Evolutionary conservation across 225 moss, liverwort and hornwort genomes (phyloP).

Genomic region (Sphagnum contortum): DNA sequence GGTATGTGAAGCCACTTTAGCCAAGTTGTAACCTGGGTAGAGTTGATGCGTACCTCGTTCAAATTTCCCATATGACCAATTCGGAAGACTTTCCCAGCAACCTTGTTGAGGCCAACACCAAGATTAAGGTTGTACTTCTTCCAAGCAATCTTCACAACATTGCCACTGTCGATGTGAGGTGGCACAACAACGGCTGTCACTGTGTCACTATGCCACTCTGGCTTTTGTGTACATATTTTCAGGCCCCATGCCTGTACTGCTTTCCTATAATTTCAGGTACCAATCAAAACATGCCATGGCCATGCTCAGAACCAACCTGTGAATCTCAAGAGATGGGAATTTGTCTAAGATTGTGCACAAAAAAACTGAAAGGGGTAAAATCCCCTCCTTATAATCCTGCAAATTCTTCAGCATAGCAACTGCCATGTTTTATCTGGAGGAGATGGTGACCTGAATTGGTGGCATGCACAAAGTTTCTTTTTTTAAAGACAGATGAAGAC

Average conservation of each 20-base stretch:
- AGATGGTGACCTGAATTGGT: too few relatives aligned
- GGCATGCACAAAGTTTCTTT: too few relatives aligned
- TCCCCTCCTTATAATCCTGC: too few relatives aligned
- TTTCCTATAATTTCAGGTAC: constrained; percentile 20
- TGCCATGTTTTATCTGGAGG: too few relatives aligned
- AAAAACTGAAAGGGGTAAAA: neutral
- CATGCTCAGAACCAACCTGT: neutral
- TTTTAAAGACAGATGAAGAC: too few relatives aligned
- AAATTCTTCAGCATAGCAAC: too few relatives aligned
- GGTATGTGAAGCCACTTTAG: neutral
- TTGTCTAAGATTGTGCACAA: neutral
- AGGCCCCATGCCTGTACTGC: constrained; percentile 91
- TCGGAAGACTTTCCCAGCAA: constrained; percentile 73
- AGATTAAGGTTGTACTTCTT: constrained; percentile 90
- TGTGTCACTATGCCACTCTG: constrained; percentile 70
- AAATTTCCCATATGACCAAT: constrained; percentile 85
- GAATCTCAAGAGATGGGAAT: neutral
- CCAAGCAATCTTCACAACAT: constrained; percentile 73
- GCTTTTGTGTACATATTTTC: constrained; percentile 48
- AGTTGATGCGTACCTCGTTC: constrained; percentile 53
- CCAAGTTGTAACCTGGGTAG: neutral
- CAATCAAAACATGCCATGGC: neutral
- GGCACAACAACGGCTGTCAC: constrained; percentile 85
- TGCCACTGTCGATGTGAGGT: constrained; percentile 44
- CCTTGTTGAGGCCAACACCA: constrained; percentile 74